A percentile compares a stretch with the other conserved stretches of the same genome.
Evolutionary conservation across 1,284 basidiomycete genomes (phyloP).

Genomic region (Coniferiporia weirii): DNA sequence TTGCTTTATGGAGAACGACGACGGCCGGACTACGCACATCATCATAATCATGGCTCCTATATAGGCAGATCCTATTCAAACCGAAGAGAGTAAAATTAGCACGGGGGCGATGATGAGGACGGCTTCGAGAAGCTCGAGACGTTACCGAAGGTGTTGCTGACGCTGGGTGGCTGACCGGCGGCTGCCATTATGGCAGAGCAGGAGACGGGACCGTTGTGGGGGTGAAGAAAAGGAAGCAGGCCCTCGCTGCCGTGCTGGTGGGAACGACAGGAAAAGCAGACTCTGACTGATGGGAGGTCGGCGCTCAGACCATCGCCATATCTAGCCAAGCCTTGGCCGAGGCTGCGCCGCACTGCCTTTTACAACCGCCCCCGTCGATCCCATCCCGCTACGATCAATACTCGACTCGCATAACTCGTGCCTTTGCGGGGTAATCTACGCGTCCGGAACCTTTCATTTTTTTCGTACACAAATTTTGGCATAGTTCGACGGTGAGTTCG

Average conservation of each 20-base stretch:
- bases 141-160: not conserved
- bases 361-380: too few species aligned
- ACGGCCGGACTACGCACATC: slow-evolving; percentile 2
- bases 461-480: too few species aligned
- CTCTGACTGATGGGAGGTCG: not conserved
- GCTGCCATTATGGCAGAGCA: not conserved
- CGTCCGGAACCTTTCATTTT: too few species aligned
- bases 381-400: too few species aligned
- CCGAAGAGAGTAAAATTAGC: not conserved
- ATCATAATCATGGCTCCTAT: slow-evolving; percentile 15
- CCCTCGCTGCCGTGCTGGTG: not conserved
- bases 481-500: too few species aligned
- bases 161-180: too few species aligned
- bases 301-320: not conserved
- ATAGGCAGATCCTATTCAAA: slow-evolving; percentile 9
- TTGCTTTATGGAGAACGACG: not conserved
- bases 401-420: too few species aligned
- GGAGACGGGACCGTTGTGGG: not conserved
- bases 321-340: too few species aligned
- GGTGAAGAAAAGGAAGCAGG: too few species aligned
- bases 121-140: not conserved
- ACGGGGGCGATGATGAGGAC: not conserved
- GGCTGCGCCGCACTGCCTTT: too few species aligned
- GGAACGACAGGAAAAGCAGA: not conserved
- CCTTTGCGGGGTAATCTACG: too few species aligned